These are phyloP conservation scores for Microdochium paspali DNA, from an alignment of 2,329 filamentous ascomycete species.

Conservation along the genomic window DNA sequence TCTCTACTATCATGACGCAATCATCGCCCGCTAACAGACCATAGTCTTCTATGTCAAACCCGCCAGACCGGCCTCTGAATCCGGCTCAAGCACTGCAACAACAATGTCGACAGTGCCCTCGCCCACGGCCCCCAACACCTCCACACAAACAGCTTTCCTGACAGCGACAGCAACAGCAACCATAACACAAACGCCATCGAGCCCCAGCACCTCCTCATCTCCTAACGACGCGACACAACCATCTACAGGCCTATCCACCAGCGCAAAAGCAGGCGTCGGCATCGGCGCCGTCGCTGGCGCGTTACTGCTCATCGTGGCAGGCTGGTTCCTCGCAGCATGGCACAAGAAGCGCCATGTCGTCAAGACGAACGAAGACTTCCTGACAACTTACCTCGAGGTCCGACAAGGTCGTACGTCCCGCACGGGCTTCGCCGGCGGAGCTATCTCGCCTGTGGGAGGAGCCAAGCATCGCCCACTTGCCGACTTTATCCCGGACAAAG, in stretches of 20 bases:
- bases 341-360: neutral
- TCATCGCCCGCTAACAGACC: neutral
- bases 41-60: neutral
- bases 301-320: neutral
- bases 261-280: neutral
- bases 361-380: neutral
- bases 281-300: neutral
- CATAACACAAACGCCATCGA: neutral
- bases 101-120: neutral
- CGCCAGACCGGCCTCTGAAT: neutral
- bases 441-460: neutral
- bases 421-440: neutral
- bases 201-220: neutral
- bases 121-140: neutral
- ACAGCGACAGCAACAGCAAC: neutral
- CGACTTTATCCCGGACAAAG: neutral
- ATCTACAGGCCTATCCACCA: neutral
- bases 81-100: neutral
- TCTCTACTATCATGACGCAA: neutral
- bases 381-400: neutral
- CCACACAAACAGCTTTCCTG: neutral
- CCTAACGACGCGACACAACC: neutral
- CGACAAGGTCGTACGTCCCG: neutral
- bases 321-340: neutral
- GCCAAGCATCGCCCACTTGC: neutral